These are phyloP conservation scores for Cryphonectria radicalis DNA, from an alignment of 2,329 filamentous ascomycete genomes.

Conservation along the genomic window DNA sequence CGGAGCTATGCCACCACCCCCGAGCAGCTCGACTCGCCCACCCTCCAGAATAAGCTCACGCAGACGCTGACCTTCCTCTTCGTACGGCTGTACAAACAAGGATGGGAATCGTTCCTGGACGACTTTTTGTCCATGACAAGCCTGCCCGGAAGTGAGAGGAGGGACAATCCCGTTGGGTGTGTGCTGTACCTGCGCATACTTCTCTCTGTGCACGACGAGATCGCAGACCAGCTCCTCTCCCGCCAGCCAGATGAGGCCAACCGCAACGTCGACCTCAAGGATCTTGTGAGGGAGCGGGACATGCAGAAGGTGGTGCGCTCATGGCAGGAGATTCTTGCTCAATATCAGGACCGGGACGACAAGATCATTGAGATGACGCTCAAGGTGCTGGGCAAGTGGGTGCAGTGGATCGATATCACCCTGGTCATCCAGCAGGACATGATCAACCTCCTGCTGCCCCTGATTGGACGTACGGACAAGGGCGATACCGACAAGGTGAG, in stretches of 20 bases:
- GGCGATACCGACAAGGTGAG: constrained; percentile 77
- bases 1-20: constrained; percentile 69
- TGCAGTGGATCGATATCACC: constrained; percentile 97
- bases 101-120: constrained; percentile 89
- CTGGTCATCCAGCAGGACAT: constrained; percentile 90
- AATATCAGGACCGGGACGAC: constrained; percentile 74
- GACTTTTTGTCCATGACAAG: constrained; percentile 82
- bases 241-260: constrained; percentile 79
- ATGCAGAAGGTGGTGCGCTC: constrained; percentile 85
- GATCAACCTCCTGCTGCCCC: constrained; percentile 81
- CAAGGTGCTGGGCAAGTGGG: constrained; percentile 93
- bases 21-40: constrained; percentile 68
- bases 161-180: constrained; percentile 75
- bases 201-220: constrained; percentile 92
- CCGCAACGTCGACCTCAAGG: constrained; percentile 88
- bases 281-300: constrained; percentile 83
- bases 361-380: constrained; percentile 83
- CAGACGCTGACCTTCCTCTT: constrained; percentile 96
- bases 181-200: constrained; percentile 88
- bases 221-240: constrained; percentile 87
- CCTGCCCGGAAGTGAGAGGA: constrained; percentile 59
- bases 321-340: constrained; percentile 87
- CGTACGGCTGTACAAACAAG: constrained; percentile 79
- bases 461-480: constrained; percentile 76
- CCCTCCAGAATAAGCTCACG: constrained; percentile 94